Evolutionary conservation across 2,329 filamentous ascomycete species (phyloP), one percentile per base, ranked within the genome.

Genomic region (Fusarium multiceps): DNA sequence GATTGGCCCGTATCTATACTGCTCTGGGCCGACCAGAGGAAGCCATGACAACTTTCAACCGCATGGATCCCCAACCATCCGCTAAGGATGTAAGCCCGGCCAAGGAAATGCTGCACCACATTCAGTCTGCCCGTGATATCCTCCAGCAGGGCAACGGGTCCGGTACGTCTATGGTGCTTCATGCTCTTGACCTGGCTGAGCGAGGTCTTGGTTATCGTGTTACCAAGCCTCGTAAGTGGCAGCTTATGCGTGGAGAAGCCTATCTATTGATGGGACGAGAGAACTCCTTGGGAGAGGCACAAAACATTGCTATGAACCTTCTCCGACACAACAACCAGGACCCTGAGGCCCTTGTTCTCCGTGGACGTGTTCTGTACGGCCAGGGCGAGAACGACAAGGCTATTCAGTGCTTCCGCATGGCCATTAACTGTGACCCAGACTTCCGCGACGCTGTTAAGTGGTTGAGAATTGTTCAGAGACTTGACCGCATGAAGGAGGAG

Each of bases 381-480:
- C 93, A 96, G 78, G 96, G 96, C 30, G 96, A 99, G 73, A 97
- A 97, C 76, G 93, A 97, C 4, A 97, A 98, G 85, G 95, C 96
- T 3, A 87, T 97, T 45, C 92, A 95, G 78, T 93, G 97, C 79
- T 96, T 98, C 83, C 89, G 93, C 71, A 93, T 96, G 82, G 96
- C 95, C 21, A 83, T 97, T 59, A 92, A 87, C 78, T 93, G 94
- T 79, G 96, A 98, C 74, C 96, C 96, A 11, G 96, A 99, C 80
- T 96, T 92, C 83, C 91, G 89, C 74, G 91, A 93, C 69, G 95
- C 94, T 10, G 88, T 97, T 74, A 97, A 94, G 82, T 95, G 93
- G 83, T 85, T 98, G 64, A 89, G 93, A 66, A 92, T 92, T 78
- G 93, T 98, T 46, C 94, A 97, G 82, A 97, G 94, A 82, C 87